Conservation (phyloP, 2,329 filamentous ascomycete genomes). For the Stagonosporopsis vannaccii region DNA sequence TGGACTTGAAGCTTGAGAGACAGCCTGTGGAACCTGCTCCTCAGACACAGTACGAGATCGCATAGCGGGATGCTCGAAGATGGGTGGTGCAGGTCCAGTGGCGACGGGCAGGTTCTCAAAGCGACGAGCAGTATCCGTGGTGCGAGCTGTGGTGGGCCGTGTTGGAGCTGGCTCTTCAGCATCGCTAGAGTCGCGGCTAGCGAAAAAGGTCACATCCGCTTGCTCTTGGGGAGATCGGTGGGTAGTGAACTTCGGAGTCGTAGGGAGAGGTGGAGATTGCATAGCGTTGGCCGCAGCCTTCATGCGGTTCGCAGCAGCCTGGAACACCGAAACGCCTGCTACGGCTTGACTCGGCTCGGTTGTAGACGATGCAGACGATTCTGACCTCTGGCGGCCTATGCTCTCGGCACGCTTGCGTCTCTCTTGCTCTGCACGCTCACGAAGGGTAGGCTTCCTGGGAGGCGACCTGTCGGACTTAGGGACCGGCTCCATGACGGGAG, state of each 20-base stretch:
- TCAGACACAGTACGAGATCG: constrained; percentile 42
- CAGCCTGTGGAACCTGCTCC: constrained; percentile 24
- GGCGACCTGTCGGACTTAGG: constrained; percentile 31
- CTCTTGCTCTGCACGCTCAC: constrained; percentile 48
- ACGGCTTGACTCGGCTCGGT: constrained; percentile 40
- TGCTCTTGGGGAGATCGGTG: constrained; percentile 27
- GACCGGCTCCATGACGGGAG: constrained; percentile 14
- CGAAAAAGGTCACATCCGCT: constrained; percentile 38
- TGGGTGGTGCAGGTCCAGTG: constrained; percentile 42
- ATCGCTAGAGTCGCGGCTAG: constrained; percentile 42
- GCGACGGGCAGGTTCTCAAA: constrained; percentile 45
- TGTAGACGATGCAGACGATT: constrained; percentile 32
- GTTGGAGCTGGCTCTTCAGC: constrained; percentile 38
- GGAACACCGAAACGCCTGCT: constrained; percentile 55
- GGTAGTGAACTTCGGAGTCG: constrained; percentile 1
- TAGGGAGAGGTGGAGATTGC: constrained; percentile 25
- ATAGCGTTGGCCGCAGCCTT: constrained; percentile 41
- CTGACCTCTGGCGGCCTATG: constrained; percentile 36
- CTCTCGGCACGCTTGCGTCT: constrained; percentile 42
- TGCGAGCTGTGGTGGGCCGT: constrained; percentile 16
- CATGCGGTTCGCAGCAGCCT: constrained; percentile 55
- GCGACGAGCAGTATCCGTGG: constrained; percentile 35
- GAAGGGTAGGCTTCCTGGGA: constrained; percentile 36
- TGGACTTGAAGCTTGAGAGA: constrained; percentile 7
- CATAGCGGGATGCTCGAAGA: constrained; percentile 48